Evolutionary conservation across 345 rosid genomes (phyloP).

Genomic region (Ceriops tagal): DNA sequence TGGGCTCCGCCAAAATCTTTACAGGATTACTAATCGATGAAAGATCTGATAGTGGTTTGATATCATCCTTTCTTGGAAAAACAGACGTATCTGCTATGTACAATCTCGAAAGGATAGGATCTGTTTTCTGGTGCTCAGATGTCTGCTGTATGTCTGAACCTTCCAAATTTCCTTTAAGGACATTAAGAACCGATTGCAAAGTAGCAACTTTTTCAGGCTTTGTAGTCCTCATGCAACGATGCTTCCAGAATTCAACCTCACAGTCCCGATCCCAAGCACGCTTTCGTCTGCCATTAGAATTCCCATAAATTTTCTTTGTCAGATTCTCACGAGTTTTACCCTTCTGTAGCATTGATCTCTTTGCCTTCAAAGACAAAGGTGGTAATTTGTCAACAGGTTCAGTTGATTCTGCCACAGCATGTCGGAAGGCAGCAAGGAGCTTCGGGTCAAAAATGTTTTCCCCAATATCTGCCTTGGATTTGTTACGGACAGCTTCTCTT

Average conservation of each 20-base stretch:
- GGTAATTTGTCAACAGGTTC: slow-evolving; percentile 50
- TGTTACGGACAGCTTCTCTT: slow-evolving; percentile 78
- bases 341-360: slow-evolving; percentile 80
- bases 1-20: slow-evolving; percentile 21
- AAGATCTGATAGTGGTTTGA: slow-evolving; percentile 66
- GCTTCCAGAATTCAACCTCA: slow-evolving; percentile 98
- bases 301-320: slow-evolving; percentile 86
- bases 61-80: slow-evolving; percentile 79
- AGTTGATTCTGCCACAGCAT: slow-evolving; percentile 64
- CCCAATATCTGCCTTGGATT: slow-evolving; percentile 55
- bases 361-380: slow-evolving; percentile 65
- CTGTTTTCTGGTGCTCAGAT: slow-evolving; percentile 45
- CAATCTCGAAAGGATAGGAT: slow-evolving; percentile 84
- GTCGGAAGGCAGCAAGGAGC: slow-evolving; percentile 90
- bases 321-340: slow-evolving; percentile 96
- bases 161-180: slow-evolving; percentile 53
- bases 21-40: slow-evolving; percentile 39
- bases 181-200: slow-evolving; percentile 79
- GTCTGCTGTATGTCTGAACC: slow-evolving; percentile 32
- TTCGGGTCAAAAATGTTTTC: slow-evolving; percentile 74
- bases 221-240: slow-evolving; percentile 68
- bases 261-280: slow-evolving; percentile 96
- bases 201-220: slow-evolving; percentile 94
- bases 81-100: slow-evolving; percentile 96
- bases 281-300: slow-evolving; percentile 75